Conservation (phyloP, 2,329 filamentous ascomycete genomes). For the Penicillium crustosum region DNA sequence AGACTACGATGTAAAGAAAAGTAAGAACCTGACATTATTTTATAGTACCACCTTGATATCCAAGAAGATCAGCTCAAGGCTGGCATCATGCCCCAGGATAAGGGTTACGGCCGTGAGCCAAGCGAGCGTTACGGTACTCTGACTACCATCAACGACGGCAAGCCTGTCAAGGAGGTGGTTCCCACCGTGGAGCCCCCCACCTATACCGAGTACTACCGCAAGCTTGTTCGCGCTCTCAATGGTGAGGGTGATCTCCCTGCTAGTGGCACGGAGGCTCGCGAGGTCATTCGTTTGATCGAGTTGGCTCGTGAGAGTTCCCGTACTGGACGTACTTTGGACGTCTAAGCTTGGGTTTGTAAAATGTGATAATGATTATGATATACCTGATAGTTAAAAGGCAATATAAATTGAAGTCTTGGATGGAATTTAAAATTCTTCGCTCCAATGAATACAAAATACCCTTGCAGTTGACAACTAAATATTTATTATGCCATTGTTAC, state of each 20-base stretch:
- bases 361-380: slow-evolving; percentile 19
- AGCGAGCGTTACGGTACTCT: slow-evolving; percentile 58
- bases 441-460: not conserved
- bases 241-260: slow-evolving; percentile 57
- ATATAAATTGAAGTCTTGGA: not conserved
- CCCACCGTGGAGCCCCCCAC: slow-evolving; percentile 65
- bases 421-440: not conserved
- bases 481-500: not conserved
- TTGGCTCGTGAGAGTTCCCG: slow-evolving; percentile 55
- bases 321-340: slow-evolving; percentile 50
- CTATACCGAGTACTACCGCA: slow-evolving; percentile 66
- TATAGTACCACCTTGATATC: slow-evolving; percentile 60
- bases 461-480: not conserved
- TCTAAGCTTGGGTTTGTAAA: slow-evolving; percentile 23
- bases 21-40: not conserved
- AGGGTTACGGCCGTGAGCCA: slow-evolving; percentile 65
- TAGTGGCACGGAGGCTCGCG: slow-evolving; percentile 52
- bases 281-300: slow-evolving; percentile 59
- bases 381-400: slow-evolving; percentile 6
- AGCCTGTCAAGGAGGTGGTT: slow-evolving; percentile 51
- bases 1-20: not conserved
- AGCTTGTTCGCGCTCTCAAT: slow-evolving; percentile 53
- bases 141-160: slow-evolving; percentile 56
- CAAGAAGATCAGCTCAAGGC: slow-evolving; percentile 73
- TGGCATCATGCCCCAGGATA: slow-evolving; percentile 61